phyloP scores from a whole-genome alignment of 352 stramenopile genomes.

The Saprolegnia diclina region DNA sequence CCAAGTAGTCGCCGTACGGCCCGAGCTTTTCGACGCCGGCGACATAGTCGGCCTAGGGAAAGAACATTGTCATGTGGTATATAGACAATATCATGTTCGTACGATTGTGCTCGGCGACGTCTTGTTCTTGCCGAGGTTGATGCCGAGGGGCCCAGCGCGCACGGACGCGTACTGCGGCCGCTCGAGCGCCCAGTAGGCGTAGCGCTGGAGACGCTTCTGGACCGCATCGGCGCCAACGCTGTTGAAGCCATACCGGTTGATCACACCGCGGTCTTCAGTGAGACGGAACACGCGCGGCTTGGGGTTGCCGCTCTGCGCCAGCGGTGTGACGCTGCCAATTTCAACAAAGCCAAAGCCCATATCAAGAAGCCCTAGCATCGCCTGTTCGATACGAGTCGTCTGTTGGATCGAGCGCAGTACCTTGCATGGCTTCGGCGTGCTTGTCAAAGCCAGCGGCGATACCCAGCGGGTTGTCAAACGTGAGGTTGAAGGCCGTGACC shows the following conservation, averaged over 20 bases:
- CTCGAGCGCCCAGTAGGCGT: constrained; percentile 34
- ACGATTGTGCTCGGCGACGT: constrained; percentile 52
- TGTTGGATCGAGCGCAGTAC: too few species aligned
- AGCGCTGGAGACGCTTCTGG: constrained; percentile 51
- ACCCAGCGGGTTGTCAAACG: constrained; percentile 90
- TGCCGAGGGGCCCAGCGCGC: constrained; percentile 82
- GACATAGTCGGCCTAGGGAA: constrained; percentile 80
- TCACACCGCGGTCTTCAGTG: constrained; percentile 90
- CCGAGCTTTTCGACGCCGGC: constrained; percentile 86
- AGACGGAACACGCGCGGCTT: constrained; percentile 96
- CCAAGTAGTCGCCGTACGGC: constrained; percentile 95
- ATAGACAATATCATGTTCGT: constrained; percentile 14
- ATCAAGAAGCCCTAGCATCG: constrained; percentile 68
- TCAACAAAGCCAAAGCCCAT: constrained; percentile 95
- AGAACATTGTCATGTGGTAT: constrained; percentile 14
- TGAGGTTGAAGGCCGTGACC: constrained; percentile 51
- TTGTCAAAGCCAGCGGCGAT: constrained; percentile 98
- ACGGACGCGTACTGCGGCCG: constrained; percentile 35
- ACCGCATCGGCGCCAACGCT: constrained; percentile 86
- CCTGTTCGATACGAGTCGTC: too few species aligned
- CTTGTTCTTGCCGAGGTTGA: constrained; percentile 99
- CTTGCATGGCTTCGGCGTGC: constrained; percentile 89
- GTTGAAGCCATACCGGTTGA: constrained; percentile 99
- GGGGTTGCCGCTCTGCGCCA: constrained; percentile 73
- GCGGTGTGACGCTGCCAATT: constrained; percentile 92